Evolutionary conservation across 768 basidiomycete species (phyloP), one percentile per base, ranked within the genome.

Genomic region (Russula sp.): DNA sequence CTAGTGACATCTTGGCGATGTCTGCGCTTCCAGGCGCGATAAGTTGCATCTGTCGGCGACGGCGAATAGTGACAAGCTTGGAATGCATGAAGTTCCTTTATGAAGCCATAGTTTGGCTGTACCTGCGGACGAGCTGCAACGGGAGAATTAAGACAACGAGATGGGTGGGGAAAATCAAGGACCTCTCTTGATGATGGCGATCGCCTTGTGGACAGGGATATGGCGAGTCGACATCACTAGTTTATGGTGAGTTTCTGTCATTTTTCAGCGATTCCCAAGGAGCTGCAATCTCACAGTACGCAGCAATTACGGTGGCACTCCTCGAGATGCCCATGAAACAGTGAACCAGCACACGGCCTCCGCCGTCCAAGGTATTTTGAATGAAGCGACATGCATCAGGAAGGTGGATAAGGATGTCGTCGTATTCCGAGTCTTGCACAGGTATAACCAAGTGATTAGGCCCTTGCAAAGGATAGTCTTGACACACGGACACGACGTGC

Each of bases 401-500:
- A 2, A 90, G 74, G 66, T 86, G 79, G n/a, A 85, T 82, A 16
- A 89, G 79, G 29, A 90, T 76, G 65, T 82, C 78, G 59, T 79
- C 80, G 46, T 77, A 77, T 65, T 80, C 78, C 0, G 76, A 76
- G 67, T 81, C 79, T 65, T 81, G 72, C 20, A 81, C 80, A 59
- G 81, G 76, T 68, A 92, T 85, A 60, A 86, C 85, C 74, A 86
- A 75, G 71, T 91, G 90, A 50, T 72, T 73, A 54, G 87, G 78
- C 22, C 86, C 87, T 53, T 88, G 87, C 6, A 78, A 77, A 60
- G 70, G 56, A 53, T 59, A 66, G 58, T 92, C 90, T 39, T 75
- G 72, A 69, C 90, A 90, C 57, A 90, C 88, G 49, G 88, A 90
- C 18, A 92, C 71, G 54, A 91, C 83, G 73, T 92, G 90, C 6